Conservation (phyloP, 371 early-diverging fungal species). For the Mucor indicus region DNA sequence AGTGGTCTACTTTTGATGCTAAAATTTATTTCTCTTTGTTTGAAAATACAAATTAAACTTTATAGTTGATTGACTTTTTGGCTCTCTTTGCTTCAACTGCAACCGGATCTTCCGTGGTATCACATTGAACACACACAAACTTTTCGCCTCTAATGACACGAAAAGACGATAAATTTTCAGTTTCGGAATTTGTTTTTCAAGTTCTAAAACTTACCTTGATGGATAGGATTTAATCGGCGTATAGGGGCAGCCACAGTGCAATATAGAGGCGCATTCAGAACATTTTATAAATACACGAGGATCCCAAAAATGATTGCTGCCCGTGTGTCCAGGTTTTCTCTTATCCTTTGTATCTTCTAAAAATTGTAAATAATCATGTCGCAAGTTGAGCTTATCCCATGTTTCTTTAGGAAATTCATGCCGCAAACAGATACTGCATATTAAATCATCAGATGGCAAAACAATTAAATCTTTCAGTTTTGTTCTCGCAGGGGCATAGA, state of each 20-base stretch:
- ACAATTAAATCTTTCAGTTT: conserved; percentile 1
- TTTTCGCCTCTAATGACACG: conserved; percentile 1
- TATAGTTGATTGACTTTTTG: conserved; percentile 5
- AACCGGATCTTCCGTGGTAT: conserved; percentile 4
- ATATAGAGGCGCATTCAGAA: conserved; percentile 2
- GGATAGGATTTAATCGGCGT: conserved; percentile 20
- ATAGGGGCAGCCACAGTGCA: conserved; percentile 21
- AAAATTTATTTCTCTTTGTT: not conserved
- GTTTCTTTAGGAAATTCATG: conserved; percentile 7
- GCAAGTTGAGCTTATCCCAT: conserved; percentile 3
- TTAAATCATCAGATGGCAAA: conserved; percentile 5
- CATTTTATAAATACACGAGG: conserved; percentile 26
- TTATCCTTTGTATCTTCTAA: conserved; percentile 8
- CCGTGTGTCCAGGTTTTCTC: conserved; percentile 16
- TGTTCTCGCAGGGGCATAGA: no score
- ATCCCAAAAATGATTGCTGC: conserved; percentile 16
- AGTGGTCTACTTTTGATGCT: not conserved
- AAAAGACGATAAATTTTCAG: not conserved
- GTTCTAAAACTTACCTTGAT: conserved; percentile 2
- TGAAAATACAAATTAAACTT: not conserved
- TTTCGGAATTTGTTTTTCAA: not conserved
- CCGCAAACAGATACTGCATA: conserved; percentile 13
- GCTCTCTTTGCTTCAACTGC: not conserved
- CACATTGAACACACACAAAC: conserved; percentile 18
- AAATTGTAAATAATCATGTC: conserved; percentile 4